Conservation (phyloP, 1,284 basidiomycete genomes). For the Ustilago crameri region DNA sequence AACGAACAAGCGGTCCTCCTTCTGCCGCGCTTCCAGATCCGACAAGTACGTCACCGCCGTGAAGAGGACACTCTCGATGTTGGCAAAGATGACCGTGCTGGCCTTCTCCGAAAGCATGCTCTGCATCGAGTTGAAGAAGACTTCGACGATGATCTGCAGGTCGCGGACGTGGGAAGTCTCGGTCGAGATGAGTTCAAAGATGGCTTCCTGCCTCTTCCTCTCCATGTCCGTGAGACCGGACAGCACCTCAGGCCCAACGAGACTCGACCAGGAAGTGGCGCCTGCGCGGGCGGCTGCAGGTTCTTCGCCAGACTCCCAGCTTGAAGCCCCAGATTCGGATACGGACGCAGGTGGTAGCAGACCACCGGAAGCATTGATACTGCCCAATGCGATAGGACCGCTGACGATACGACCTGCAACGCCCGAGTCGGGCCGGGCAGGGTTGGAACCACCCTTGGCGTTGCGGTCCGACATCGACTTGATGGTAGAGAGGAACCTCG, state of each 20-base stretch:
- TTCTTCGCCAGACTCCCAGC: constrained; percentile 14
- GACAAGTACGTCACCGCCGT: constrained; percentile 64
- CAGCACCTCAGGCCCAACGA: constrained; percentile 83
- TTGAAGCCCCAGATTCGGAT: constrained; percentile 14
- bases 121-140: constrained; percentile 85
- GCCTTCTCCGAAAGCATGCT: constrained; percentile 79
- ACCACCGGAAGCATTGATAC: constrained; percentile 3
- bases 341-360: constrained; percentile 17
- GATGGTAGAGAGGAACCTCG: constrained; percentile 58
- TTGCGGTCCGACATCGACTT: constrained; percentile 54
- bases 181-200: constrained; percentile 99
- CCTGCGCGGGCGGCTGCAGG: constrained; percentile 11
- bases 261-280: constrained; percentile 83
- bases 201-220: constrained; percentile 96
- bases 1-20: constrained; percentile 86
- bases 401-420: constrained; percentile 28
- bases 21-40: constrained; percentile 88
- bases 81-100: constrained; percentile 86
- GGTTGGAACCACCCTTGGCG: constrained; percentile 15
- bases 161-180: constrained; percentile 97
- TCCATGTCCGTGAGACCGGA: constrained; percentile 86
- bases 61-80: constrained; percentile 78
- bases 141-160: constrained; percentile 75
- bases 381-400: constrained; percentile 36
- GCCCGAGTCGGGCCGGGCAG: constrained; percentile 15